Evolutionary conservation across 805 yeast species (phyloP).

Genomic region (Ogataea trehalophila): DNA sequence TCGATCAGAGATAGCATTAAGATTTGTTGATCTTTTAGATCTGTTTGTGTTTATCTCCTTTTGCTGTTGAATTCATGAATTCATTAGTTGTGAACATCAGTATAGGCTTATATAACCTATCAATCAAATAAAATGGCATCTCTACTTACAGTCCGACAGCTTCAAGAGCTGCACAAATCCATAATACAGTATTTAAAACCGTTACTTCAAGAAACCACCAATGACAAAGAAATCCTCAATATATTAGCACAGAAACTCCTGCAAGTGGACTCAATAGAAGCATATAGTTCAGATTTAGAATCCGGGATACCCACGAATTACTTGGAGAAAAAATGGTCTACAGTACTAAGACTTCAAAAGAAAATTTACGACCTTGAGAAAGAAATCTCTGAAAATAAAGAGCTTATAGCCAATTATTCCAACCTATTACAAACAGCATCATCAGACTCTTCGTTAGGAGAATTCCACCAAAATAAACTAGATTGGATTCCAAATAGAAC

Average conservation of each 20-base stretch:
- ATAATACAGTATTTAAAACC: slow-evolving; percentile 30
- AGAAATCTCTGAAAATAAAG: slow-evolving; percentile 45
- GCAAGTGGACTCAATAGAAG: slow-evolving; percentile 2
- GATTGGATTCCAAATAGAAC: slow-evolving; percentile 61
- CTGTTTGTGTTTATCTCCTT: too few relatives aligned
- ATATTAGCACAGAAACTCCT: slow-evolving; percentile 5
- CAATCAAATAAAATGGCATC: slow-evolving; percentile 1
- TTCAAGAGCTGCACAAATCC: slow-evolving; percentile 32
- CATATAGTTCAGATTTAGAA: slow-evolving; percentile 1
- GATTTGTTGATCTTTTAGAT: too few relatives aligned
- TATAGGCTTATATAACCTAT: too few relatives aligned
- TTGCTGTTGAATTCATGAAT: too few relatives aligned
- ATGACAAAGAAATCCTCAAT: slow-evolving; percentile 2
- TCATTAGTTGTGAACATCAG: too few relatives aligned
- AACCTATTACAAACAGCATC: slow-evolving; percentile 11
- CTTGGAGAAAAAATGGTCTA: slow-evolving; percentile 80
- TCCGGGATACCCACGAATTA: slow-evolving; percentile 24
- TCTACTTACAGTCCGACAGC: slow-evolving; percentile 30
- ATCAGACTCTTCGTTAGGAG: slow-evolving; percentile 10
- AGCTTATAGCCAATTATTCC: slow-evolving; percentile 33
- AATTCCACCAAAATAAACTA: slow-evolving; percentile 26
- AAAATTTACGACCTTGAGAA: slow-evolving; percentile 66
- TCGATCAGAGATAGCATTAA: too few relatives aligned
- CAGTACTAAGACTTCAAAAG: slow-evolving; percentile 75
- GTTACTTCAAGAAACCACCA: slow-evolving; percentile 1